Evolutionary conservation across 2,329 filamentous ascomycete species (phyloP).

Genomic region (Trichoderma afroharzianum): DNA sequence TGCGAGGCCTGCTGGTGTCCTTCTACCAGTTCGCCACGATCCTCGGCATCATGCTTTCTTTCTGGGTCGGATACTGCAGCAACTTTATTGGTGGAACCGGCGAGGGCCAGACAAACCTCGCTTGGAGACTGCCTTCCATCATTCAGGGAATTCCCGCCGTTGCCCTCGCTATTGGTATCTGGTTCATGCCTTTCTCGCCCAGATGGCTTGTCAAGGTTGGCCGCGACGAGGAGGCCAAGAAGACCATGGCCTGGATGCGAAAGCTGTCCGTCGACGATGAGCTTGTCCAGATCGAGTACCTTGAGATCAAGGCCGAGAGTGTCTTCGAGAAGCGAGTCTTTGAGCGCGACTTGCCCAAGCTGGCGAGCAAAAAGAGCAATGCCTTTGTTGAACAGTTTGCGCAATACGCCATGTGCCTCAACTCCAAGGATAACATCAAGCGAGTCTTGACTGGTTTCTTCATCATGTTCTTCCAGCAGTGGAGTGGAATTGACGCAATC

Average conservation of each 20-base stretch:
- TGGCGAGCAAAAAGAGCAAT: conserved; percentile 40
- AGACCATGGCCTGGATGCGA: conserved; percentile 61
- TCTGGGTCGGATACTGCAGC: conserved; percentile 55
- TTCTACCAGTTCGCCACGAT: conserved; percentile 53
- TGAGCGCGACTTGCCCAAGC: conserved; percentile 52
- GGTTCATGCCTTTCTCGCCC: conserved; percentile 77
- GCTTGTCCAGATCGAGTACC: conserved; percentile 69
- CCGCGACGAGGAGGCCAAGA: conserved; percentile 64
- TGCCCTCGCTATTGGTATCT: conserved; percentile 65
- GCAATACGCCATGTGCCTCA: conserved; percentile 46
- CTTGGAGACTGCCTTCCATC: conserved; percentile 48
- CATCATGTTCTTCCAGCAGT: conserved; percentile 59
- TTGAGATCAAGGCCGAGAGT: conserved; percentile 77
- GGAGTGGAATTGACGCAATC: conserved; percentile 36
- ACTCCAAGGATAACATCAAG: conserved; percentile 53
- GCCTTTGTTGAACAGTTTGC: conserved; percentile 44
- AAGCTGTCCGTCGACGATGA: conserved; percentile 61
- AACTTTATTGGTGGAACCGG: conserved; percentile 38
- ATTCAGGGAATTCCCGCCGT: conserved; percentile 66
- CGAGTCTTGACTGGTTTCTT: conserved; percentile 58
- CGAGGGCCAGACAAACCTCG: conserved; percentile 39
- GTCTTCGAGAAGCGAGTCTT: conserved; percentile 69
- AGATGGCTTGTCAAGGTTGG: conserved; percentile 70
- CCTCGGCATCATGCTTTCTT: conserved; percentile 62
- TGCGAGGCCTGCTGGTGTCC: conserved; percentile 42